Base-by-base conservation (phyloP, 345 rosid species). In the Euclidium syriacum region DNA sequence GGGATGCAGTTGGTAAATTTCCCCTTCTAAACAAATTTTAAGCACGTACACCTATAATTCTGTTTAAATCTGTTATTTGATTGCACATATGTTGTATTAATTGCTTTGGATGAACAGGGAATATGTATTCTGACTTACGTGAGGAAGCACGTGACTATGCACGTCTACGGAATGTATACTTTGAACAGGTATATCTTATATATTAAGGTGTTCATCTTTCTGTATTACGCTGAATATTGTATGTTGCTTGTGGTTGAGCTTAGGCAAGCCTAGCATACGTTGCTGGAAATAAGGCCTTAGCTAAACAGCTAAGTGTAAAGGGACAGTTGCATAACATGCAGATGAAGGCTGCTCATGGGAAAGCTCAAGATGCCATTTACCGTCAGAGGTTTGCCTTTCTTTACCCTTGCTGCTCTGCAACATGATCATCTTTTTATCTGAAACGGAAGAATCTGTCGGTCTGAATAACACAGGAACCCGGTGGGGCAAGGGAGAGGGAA, bases 321-420 rank as follows among this genome's bases (percentile, higher is more conserved):
- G 99, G 99, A 48, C 96, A 94, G 75, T 68, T 83, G 65, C 89
- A 94, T 68, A 88, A 86, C 72, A 72, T 84, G 83, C 90, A 88
- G 61, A 94, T 94, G 97, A 94, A 90, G 74, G 95, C 85, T 72
- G 92, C 96, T 48, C 97, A 90, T 78, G 97, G 87, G 33, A 94
- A 86, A 78, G 99, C 97, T 20, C 96, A 90, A 63, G 97, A 94
- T 48, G 85, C 97, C 52, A 90, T 90, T 62, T 94, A 83, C 71
- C 96, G 87, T 57, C 89, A 81, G 67, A 90, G 99, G 97, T 94
- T 80, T 72, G 90, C 75, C 40, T 41, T n/a, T 58, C 32, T 67
- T 25, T 68, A 54, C 24, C 24, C 54, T 34, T 43, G 1, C 26
- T 14, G 12, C 34, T 6, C 2, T 66, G 18, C 34, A 47, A 59